Evolutionary conservation across 306 rosid species (phyloP), one percentile per base, ranked within the genome.

Genomic region (Cicer cuneatum): DNA sequence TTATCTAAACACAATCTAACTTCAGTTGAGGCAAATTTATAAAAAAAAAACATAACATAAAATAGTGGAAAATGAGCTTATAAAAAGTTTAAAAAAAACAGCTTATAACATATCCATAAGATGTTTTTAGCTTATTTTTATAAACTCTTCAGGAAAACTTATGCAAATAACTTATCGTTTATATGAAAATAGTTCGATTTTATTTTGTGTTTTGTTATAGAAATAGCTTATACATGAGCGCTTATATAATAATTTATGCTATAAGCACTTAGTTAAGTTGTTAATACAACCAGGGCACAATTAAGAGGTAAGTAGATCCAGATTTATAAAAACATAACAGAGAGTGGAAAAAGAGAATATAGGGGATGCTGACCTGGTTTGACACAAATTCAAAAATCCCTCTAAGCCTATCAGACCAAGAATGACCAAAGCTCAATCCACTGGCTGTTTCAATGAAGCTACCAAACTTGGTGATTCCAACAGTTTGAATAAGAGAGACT

Each of bases 401-500:
- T 18, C 74, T 74, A 67, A 87, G 85, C 16, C 72, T 77, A 10
- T 74, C 83, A 74, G 84, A 70, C 85, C 60, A 80, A 69, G 86
- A 72, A 77, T 42, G 60, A 11, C 79, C 76, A 41, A 89, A 51
- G 79, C 57, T 75, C 37, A 85, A 15, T 48, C 96, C 96, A 81
- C 94, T 83, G 49, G 72, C 79, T 24, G 90, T 76, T 85, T 89
- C 92, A 56, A 92, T 86, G 78, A 40, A 85, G 85, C 83, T 74
- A 47, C 82, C 89, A 64, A 49, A 82, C 56, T 48, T 72, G 1
- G 96, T 90, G 71, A 92, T 83, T 12, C 98, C 96, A 49, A 86
- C 96, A 7, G 83, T 78, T 86, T 89, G 85, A 72, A 86, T 33
- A 0, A 90, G 86, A 46, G 98, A 88, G 35, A 80, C 80, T 68